Evolutionary conservation across 139 green algal genomes (phyloP).

Genomic region (Tetraselmis chui): DNA sequence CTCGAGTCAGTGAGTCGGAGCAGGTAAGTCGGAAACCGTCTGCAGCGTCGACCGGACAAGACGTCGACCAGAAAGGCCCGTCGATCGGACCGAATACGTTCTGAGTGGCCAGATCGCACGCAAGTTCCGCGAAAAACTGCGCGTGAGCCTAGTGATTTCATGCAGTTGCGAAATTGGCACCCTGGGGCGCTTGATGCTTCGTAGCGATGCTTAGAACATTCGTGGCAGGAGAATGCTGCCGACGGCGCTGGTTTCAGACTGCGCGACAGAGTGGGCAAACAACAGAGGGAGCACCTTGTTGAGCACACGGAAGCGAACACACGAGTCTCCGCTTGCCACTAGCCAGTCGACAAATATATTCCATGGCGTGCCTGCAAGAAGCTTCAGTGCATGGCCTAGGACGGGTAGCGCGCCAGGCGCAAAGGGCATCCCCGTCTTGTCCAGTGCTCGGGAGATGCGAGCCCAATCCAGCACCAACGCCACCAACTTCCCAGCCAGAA

Average conservation of each 20-base stretch:
- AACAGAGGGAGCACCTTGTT: conserved; percentile 2
- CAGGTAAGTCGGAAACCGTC: too few relatives aligned
- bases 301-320: neutral
- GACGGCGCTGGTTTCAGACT: neutral
- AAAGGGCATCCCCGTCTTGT: neutral
- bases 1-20: too few relatives aligned
- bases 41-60: too few relatives aligned
- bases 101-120: too few relatives aligned
- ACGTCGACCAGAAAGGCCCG: too few relatives aligned
- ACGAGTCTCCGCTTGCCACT: neutral
- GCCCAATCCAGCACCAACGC: neutral
- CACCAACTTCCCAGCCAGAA: neutral
- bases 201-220: too few relatives aligned
- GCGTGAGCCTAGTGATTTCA: too few relatives aligned
- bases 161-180: too few relatives aligned
- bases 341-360: conserved; percentile 70
- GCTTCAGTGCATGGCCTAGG: conserved; percentile 48
- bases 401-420: conserved; percentile 37
- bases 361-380: conserved; percentile 55
- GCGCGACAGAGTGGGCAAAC: neutral
- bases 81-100: too few relatives aligned
- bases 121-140: too few relatives aligned
- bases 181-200: too few relatives aligned
- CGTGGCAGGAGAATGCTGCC: neutral
- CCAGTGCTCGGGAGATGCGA: neutral